Evolutionary conservation across 768 basidiomycete genomes (phyloP).

Genomic region (Suillus fuscotomentosus): DNA sequence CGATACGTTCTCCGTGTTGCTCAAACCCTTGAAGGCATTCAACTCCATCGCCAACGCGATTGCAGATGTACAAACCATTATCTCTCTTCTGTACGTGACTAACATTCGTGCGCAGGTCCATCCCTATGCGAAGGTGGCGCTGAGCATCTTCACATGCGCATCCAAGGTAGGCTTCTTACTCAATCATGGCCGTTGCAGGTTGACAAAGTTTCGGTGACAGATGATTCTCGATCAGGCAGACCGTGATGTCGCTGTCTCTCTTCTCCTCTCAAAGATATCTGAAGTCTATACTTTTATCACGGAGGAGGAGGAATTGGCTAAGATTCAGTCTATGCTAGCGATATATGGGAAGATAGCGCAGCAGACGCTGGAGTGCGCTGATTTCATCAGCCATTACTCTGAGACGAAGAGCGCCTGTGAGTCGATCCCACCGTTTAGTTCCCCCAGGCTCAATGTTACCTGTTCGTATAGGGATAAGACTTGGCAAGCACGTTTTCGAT

Average conservation of each 20-base stretch:
- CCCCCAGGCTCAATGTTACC: not conserved
- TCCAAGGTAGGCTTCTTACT: not conserved
- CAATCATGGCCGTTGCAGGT: not conserved
- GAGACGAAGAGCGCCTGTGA: conserved; percentile 21
- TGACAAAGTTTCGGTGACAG: not conserved
- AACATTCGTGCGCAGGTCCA: not conserved
- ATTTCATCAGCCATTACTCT: conserved; percentile 27
- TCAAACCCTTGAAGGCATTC: not conserved
- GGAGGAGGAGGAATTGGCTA: not conserved
- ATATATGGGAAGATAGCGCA: not conserved
- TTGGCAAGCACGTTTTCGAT: not conserved
- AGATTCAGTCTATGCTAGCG: not conserved
- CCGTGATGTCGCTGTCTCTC: not conserved
- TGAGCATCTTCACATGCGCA: not conserved
- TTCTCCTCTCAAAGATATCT: not conserved
- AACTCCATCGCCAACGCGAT: not conserved
- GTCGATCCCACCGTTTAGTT: not conserved
- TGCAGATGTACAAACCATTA: not conserved
- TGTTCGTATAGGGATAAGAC: not conserved
- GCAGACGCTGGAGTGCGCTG: conserved; percentile 24
- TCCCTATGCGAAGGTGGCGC: not conserved
- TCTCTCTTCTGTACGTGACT: not conserved
- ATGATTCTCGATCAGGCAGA: not conserved
- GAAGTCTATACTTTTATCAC: not conserved
- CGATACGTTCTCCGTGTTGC: not conserved